A percentile compares a stretch with the other conserved stretches of the same genome.
phyloP scores from a whole-genome alignment of 768 basidiomycete species.

The Candolleomyces aberdarensis region DNA sequence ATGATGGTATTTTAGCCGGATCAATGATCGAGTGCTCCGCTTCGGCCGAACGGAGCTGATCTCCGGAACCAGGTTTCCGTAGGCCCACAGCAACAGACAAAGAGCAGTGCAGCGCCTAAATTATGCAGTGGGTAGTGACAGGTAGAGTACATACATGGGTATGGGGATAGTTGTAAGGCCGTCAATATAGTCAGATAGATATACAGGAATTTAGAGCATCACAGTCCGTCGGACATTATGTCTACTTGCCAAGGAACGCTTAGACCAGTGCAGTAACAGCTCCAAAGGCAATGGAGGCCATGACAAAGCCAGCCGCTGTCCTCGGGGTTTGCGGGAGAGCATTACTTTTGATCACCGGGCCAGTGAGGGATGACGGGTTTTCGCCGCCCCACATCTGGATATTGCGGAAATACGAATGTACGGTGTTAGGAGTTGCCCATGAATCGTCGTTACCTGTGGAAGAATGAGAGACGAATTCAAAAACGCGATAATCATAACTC shows the following conservation, averaged over 20 bases:
- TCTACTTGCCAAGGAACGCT: neutral
- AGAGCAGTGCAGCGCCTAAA: too few species aligned
- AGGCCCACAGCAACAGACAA: too few species aligned
- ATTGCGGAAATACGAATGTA: slow-evolving; percentile 77
- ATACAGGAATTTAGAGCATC: too few species aligned
- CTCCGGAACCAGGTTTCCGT: too few species aligned
- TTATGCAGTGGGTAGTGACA: too few species aligned
- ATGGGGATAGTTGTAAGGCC: too few species aligned
- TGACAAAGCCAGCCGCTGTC: neutral
- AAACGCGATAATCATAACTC: slow-evolving; percentile 6
- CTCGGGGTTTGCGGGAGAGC: slow-evolving; percentile 11
- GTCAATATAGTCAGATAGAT: too few species aligned
- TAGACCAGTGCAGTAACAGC: neutral
- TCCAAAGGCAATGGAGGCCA: neutral
- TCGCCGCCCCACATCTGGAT: slow-evolving; percentile 61
- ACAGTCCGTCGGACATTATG: neutral
- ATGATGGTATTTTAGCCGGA: neutral
- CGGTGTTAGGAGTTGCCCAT: slow-evolving; percentile 69
- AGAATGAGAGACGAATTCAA: too few species aligned
- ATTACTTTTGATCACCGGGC: slow-evolving; percentile 24
- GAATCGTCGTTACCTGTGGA: slow-evolving; percentile 40
- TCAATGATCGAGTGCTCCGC: too few species aligned
- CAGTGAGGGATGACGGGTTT: slow-evolving; percentile 45
- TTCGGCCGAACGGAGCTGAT: too few species aligned
- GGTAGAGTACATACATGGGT: too few species aligned